A percentile compares a stretch with the other conserved stretches of the same genome.
Conservation (phyloP, 192 early-diverging fungal species). For the Coemansia sp. region DNA sequence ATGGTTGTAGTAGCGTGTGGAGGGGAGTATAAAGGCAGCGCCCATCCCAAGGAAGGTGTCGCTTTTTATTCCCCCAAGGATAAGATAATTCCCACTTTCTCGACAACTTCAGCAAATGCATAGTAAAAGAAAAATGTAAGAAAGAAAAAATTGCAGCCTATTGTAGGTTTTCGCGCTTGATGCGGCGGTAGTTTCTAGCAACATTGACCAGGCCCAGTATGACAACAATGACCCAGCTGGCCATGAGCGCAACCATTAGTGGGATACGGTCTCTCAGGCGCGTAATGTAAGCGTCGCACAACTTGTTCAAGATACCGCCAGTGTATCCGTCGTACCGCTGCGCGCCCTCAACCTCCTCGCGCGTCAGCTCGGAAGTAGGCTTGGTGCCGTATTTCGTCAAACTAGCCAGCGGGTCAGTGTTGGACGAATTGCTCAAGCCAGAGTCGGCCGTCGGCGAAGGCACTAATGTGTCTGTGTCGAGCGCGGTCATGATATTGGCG, state of each 20-base stretch:
- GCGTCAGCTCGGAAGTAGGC: constrained; percentile 17
- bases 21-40: too few species aligned
- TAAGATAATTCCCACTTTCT: too few species aligned
- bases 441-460: neutral
- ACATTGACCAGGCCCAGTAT: constrained; percentile 32
- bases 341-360: constrained; percentile 25
- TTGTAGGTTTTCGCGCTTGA: constrained; percentile 16
- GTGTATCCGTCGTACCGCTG: constrained; percentile 47
- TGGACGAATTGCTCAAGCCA: neutral
- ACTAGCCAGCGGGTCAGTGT: neutral
- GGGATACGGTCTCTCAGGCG: constrained; percentile 28
- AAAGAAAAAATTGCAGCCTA: constrained; percentile 6
- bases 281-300: constrained; percentile 34
- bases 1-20: too few species aligned
- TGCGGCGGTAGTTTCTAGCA: constrained; percentile 5
- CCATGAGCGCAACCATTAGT: constrained; percentile 30
- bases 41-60: too few species aligned
- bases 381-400: neutral
- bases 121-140: neutral
- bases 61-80: too few species aligned
- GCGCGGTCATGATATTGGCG: neutral
- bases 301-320: constrained; percentile 39
- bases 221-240: constrained; percentile 36
- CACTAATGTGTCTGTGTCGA: neutral
- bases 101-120: too few species aligned